Evolutionary conservation across 371 early-diverging fungal genomes (phyloP).

Genomic region (Mortierella sp.): DNA sequence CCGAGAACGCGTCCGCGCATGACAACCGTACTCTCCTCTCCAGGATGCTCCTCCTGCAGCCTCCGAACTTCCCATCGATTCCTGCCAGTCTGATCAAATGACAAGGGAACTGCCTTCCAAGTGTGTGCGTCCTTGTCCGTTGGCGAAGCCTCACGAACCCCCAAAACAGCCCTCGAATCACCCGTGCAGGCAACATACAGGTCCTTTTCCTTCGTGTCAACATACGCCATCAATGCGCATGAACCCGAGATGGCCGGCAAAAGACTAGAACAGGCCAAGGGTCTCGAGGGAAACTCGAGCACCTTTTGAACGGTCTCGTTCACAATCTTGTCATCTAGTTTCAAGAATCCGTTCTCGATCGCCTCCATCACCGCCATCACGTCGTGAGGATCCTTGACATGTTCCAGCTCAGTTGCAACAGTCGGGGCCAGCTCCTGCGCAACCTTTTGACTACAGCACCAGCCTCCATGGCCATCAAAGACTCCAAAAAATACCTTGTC

Average conservation of each 20-base stretch:
- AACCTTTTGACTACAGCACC: constrained; percentile 59
- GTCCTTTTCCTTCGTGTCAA: constrained; percentile 70
- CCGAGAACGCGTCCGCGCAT: constrained; percentile 79
- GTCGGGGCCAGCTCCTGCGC: constrained; percentile 58
- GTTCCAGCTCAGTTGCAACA: constrained; percentile 41
- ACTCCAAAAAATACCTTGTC: constrained; percentile 66
- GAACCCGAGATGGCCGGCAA: constrained; percentile 77
- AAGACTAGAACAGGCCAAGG: constrained; percentile 54
- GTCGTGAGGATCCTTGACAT: constrained; percentile 34
- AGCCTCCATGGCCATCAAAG: constrained; percentile 74
- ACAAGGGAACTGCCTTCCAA: constrained; percentile 73
- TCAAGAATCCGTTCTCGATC: constrained; percentile 65
- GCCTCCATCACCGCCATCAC: constrained; percentile 49
- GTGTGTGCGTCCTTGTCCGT: constrained; percentile 19
- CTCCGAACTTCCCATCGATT: constrained; percentile 74
- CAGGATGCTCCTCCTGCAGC: constrained; percentile 81
- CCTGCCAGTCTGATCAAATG: constrained; percentile 77
- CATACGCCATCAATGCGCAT: constrained; percentile 81
- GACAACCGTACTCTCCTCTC: constrained; percentile 75
- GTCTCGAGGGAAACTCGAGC: constrained; percentile 59
- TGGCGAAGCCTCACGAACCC: constrained; percentile 37
- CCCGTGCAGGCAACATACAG: constrained; percentile 86
- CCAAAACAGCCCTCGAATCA: constrained; percentile 75
- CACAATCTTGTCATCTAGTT: constrained; percentile 69
- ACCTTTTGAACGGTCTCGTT: constrained; percentile 63